These are phyloP conservation scores for Fusarium sororula DNA, from an alignment of 2,329 filamentous ascomycete genomes.

Conservation along the genomic window DNA sequence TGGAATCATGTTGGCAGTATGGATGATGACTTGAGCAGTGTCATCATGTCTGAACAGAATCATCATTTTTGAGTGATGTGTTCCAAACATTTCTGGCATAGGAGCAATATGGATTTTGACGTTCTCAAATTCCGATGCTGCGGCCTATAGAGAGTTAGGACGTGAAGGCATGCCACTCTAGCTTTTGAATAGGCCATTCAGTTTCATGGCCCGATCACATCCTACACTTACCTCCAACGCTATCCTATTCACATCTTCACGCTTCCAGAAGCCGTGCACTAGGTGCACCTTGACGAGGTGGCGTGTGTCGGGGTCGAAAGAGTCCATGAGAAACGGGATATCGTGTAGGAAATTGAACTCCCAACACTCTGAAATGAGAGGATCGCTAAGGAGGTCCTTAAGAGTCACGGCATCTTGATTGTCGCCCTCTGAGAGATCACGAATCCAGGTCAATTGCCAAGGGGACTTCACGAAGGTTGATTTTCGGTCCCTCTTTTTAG, in stretches of 20 bases:
- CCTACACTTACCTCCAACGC: conserved; percentile 61
- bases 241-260: conserved; percentile 68
- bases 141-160: conserved; percentile 57
- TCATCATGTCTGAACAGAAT: conserved; percentile 82
- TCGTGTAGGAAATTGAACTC: conserved; percentile 76
- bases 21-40: conserved; percentile 80
- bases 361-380: conserved; percentile 77
- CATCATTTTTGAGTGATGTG: conserved; percentile 89
- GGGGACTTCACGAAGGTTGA: conserved; percentile 63
- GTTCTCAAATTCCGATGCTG: conserved; percentile 70
- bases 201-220: background rate
- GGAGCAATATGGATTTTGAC: conserved; percentile 77
- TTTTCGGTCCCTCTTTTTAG: conserved; percentile 46
- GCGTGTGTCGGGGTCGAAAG: conserved; percentile 62
- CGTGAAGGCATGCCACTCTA: background rate
- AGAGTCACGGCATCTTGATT: conserved; percentile 75
- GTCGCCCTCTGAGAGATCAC: conserved; percentile 64
- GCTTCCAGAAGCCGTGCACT: conserved; percentile 72
- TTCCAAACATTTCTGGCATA: conserved; percentile 86
- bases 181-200: background rate
- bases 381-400: conserved; percentile 75
- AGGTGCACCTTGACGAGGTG: conserved; percentile 62
- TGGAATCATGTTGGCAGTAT: conserved; percentile 91
- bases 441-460: conserved; percentile 75
- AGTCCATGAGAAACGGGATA: conserved; percentile 62